Evolutionary conservation across 257 asterid species (phyloP), one percentile per base, ranked within the genome.

Genomic region (Rhazya stricta): DNA sequence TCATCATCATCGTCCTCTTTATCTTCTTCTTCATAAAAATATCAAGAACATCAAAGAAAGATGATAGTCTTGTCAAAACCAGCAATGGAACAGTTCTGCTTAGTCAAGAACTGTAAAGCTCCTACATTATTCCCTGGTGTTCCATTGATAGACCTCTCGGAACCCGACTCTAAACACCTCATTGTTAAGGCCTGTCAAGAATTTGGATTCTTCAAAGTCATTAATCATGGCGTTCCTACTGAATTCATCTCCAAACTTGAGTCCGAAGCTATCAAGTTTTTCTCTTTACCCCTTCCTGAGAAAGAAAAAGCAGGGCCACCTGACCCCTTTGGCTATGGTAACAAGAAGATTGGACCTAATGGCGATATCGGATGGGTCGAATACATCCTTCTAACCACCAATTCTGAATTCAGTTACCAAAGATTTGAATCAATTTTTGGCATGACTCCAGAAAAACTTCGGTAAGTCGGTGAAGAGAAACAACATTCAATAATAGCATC

Each of bases 361-460:
- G 94, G 94, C 29, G 97, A 91, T 56, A 76, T 78, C 15, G 97
- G 97, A 5, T 87, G 90, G 91, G 84, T 91, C 19, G 97, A 91
- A 48, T 87, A 91, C 74, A 73, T 91, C 50, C 91, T 91, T 16
- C 27, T 90, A 6, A 88, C 89, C 10, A 73, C 97, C 13, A 73
- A 88, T 21, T 69, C 86, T 1, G 80, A 83, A 6, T 79, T 86
- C 18, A 58, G 83, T 74, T 85, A 76, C 83, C 81, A 84, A 0
- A 81, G 79, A 43, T 88, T 88, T 63, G 79, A 88, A 0, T 74
- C 92, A 7, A 63, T 86, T 36, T 82, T 89, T 65, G 91, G 93
- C 48, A 89, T 89, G 27, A 81, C 90, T 36, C 89, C 93, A 0
- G 87, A 88, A 25, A 79, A 42, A 0, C 84, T 93, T 79, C 83